A percentile compares a stretch with the other conserved stretches of the same genome.
Conservation (phyloP, 495 filamentous ascomycete species). For the Penicillium ucsense region DNA sequence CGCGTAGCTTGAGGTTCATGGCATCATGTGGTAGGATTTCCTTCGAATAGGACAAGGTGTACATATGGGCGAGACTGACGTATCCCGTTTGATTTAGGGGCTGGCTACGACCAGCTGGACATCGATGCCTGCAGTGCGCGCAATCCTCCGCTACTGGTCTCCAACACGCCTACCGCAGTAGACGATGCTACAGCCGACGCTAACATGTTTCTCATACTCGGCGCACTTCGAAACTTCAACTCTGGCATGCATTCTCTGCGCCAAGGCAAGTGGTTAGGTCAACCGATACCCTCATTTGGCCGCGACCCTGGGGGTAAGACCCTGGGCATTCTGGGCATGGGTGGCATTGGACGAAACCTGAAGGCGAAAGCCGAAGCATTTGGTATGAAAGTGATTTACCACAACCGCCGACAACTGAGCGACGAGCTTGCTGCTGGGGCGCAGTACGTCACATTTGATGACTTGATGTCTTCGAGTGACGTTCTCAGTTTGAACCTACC, state of each 20-base stretch:
- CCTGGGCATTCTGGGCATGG: slow-evolving; percentile 77
- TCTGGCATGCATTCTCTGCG: slow-evolving; percentile 51
- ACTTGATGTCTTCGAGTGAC: slow-evolving; percentile 55
- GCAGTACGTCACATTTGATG: slow-evolving; percentile 59
- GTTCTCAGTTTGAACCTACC: slow-evolving; percentile 70
- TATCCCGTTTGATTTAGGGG: slow-evolving; percentile 28
- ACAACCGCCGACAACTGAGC: slow-evolving; percentile 49
- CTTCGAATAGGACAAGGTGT: not conserved
- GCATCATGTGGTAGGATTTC: slow-evolving; percentile 41
- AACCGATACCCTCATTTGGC: slow-evolving; percentile 38
- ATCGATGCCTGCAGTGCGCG: slow-evolving; percentile 58
- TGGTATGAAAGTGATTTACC: slow-evolving; percentile 59
- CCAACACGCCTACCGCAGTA: slow-evolving; percentile 72
- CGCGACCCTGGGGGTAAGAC: slow-evolving; percentile 57
- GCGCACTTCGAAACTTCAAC: slow-evolving; percentile 64
- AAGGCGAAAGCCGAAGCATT: slow-evolving; percentile 48
- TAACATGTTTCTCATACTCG: slow-evolving; percentile 68
- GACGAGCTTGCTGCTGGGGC: slow-evolving; percentile 49
- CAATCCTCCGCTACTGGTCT: slow-evolving; percentile 51
- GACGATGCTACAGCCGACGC: slow-evolving; percentile 75
- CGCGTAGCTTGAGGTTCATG: slow-evolving; percentile 42
- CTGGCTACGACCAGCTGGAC: slow-evolving; percentile 76
- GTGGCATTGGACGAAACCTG: slow-evolving; percentile 65
- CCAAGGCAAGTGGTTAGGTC: slow-evolving; percentile 46
- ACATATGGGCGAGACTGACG: too few species aligned